Evolutionary conservation across 352 stramenopile genomes (phyloP).

Genomic region (Phytophthora chlamydospora): DNA sequence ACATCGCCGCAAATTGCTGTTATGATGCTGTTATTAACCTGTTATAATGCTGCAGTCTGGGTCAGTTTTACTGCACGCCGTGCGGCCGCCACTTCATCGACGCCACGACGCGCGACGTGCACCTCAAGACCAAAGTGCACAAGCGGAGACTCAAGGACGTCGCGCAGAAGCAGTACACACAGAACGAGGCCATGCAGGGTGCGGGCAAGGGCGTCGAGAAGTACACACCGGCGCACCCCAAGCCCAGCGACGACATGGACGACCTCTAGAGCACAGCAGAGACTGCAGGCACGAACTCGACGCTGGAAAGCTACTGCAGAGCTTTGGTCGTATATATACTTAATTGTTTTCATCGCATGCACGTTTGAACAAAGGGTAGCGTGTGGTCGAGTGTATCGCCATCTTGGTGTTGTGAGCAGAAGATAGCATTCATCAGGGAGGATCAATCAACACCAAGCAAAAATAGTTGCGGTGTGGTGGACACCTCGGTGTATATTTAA

Average conservation of each 20-base stretch:
- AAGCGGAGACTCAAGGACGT: conserved; percentile 90
- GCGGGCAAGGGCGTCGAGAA: conserved; percentile 77
- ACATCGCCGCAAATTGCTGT: not conserved
- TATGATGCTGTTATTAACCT: not conserved
- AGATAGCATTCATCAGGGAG: too few species aligned
- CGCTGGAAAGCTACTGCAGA: conserved; percentile 3
- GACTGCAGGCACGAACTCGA: not conserved
- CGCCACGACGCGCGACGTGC: conserved; percentile 74
- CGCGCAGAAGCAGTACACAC: conserved; percentile 90
- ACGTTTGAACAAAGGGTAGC: too few species aligned
- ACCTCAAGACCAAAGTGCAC: conserved; percentile 87
- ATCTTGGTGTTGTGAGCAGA: too few species aligned
- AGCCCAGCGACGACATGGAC: conserved; percentile 57
- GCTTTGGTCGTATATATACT: too few species aligned
- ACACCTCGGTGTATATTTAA: too few species aligned
- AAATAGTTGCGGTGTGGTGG: too few species aligned
- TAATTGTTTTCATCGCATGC: too few species aligned
- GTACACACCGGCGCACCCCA: conserved; percentile 64
- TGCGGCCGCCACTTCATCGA: conserved; percentile 89
- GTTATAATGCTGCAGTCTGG: conserved; percentile 48
- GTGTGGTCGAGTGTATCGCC: too few species aligned
- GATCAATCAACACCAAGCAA: too few species aligned
- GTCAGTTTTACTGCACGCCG: conserved; percentile 89
- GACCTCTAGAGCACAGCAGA: conserved; percentile 53
- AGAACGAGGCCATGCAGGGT: conserved; percentile 79